Base-by-base conservation (phyloP, 306 rosid species). In the Glycyrrhiza uralensis region DNA sequence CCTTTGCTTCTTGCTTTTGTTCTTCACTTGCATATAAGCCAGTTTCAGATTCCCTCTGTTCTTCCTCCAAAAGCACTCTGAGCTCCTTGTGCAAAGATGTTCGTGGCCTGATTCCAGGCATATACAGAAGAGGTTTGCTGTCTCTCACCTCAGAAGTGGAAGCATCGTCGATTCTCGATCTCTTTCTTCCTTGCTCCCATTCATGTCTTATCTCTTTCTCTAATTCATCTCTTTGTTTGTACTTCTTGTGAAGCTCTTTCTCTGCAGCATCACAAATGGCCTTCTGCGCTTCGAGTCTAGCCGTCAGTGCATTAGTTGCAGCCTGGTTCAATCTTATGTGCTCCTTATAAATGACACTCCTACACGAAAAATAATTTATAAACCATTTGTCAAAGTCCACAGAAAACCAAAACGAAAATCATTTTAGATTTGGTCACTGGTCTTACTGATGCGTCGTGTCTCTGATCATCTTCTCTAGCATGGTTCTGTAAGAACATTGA, bases 381-480 rank as follows among this genome's bases (percentile, higher is more conserved):
- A 33, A 12, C 44, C 44, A 23, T 4, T 42, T 14, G 22, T 6
- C 7, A 38, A 38, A 12, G 15, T 12, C 51, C 50, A 62, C 2
- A 38, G 38, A 29, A 29, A 19, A 33, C 41, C 59, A 42, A 42
- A 7, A 20, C 12, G 15, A 23, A 3, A 39, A 35, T 22, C 6
- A 32, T 32, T 50, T 10, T 18, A 18, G 36, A 17, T 10, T 14
- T 62, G 24, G 55, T 13, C 20, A 32, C 26, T 14, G 44, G 75
- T 90, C 44, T 88, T 86, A 93, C 98, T 90, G 96, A 85, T 90
- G 96, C 93, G 87, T 90, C 33, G 91, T 72, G 81, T 93, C 98
- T 77, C 93, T 82, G 59, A 93, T 90, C 98, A 93, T 93, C 88
- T 88, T 90, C 83, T 93, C 96, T 7, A 93, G 87, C 84, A 82